These are phyloP conservation scores for Passalora sequoiae DNA, from an alignment of 2,329 filamentous ascomycete genomes.

Conservation along the genomic window DNA sequence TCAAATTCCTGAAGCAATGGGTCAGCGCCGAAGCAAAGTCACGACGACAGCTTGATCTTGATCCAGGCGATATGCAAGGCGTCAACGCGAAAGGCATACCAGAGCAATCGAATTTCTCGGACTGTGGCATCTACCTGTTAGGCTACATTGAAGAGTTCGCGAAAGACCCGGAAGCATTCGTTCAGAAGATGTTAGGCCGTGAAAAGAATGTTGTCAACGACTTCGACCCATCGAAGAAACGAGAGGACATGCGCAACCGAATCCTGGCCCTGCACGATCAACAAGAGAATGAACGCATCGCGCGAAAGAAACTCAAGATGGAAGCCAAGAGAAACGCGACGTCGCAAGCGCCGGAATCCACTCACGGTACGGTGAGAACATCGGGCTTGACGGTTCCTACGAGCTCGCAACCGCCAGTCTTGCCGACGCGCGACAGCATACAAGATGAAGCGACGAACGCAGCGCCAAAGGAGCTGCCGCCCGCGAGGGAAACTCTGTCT, in stretches of 20 bases:
- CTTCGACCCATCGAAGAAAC: conserved; percentile 53
- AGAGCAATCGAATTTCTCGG: conserved; percentile 73
- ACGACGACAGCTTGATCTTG: conserved; percentile 52
- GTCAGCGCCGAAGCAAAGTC: conserved; percentile 64
- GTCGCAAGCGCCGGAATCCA: neutral
- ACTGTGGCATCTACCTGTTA: conserved; percentile 84
- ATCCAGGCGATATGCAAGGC: conserved; percentile 46
- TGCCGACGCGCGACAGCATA: too few species aligned
- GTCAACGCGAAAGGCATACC: conserved; percentile 73
- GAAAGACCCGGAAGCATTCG: conserved; percentile 64
- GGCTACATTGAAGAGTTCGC: conserved; percentile 82
- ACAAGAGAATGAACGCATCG: conserved; percentile 45
- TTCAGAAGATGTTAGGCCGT: conserved; percentile 59
- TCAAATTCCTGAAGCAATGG: conserved; percentile 68
- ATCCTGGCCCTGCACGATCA: conserved; percentile 59
- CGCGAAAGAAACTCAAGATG: conserved; percentile 35
- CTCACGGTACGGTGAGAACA: too few species aligned
- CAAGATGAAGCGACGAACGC: neutral
- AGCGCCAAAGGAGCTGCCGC: neutral
- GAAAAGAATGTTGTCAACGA: conserved; percentile 51
- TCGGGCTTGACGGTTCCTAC: too few species aligned
- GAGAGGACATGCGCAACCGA: conserved; percentile 60
- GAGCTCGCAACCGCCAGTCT: too few species aligned
- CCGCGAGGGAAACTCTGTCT: too few species aligned
- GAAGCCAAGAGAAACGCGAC: conserved; percentile 7